Conservation (phyloP, 1,284 basidiomycete genomes). For the Vanrija sp. region DNA sequence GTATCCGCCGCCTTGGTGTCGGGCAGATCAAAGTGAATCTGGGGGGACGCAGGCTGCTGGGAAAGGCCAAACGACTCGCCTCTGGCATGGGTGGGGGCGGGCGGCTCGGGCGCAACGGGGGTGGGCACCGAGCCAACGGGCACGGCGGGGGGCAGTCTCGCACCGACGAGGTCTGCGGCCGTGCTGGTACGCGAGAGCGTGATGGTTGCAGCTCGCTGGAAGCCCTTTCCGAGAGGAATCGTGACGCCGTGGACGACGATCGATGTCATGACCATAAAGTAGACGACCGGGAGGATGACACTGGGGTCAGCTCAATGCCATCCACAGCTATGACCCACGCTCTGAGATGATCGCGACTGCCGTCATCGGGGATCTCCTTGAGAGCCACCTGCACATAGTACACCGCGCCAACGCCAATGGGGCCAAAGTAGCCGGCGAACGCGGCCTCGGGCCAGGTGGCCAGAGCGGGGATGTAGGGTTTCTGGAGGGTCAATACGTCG, state of each 20-base stretch:
- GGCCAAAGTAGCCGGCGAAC: constrained; percentile 49
- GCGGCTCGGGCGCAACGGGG: too few species aligned
- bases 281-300: constrained; percentile 52
- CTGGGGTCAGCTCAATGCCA: constrained; percentile 9
- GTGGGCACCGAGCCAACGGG: too few species aligned
- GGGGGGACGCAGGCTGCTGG: too few species aligned
- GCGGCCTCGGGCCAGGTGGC: constrained; percentile 41
- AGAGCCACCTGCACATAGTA: constrained; percentile 55
- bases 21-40: too few species aligned
- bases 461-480: constrained; percentile 39
- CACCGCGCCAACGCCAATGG: constrained; percentile 49
- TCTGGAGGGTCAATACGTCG: constrained; percentile 13
- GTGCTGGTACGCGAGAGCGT: background rate
- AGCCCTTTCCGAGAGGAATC: constrained; percentile 41
- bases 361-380: constrained; percentile 49
- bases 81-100: too few species aligned
- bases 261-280: constrained; percentile 54
- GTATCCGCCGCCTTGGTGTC: too few species aligned
- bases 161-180: too few species aligned
- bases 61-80: too few species aligned
- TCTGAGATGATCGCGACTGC: constrained; percentile 44
- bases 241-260: constrained; percentile 53
- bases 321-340: constrained; percentile 11
- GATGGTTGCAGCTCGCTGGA: background rate
- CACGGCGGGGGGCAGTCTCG: too few species aligned